Evolutionary conservation across 1,284 basidiomycete species (phyloP).

Genomic region (Naganishia sp.): DNA sequence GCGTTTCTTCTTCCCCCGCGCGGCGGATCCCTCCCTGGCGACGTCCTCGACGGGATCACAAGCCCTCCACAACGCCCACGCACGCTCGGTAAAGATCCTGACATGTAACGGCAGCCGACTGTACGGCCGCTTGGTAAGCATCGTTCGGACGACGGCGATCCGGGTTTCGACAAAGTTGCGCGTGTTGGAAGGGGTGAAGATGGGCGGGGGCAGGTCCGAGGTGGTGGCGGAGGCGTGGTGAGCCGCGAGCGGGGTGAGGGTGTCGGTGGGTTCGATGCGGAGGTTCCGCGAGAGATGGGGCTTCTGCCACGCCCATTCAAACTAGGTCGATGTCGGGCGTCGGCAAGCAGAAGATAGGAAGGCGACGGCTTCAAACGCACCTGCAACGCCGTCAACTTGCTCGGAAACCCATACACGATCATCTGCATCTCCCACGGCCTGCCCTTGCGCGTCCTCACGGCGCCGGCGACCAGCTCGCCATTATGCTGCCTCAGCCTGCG

Average conservation of each 20-base stretch:
- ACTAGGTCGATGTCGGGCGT: constrained; percentile 54
- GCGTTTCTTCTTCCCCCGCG: background rate
- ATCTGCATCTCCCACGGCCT: constrained; percentile 86
- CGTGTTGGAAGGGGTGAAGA: constrained; percentile 47
- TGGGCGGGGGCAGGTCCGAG: constrained; percentile 22
- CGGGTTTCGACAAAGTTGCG: constrained; percentile 47
- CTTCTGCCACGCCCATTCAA: constrained; percentile 93
- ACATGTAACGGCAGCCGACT: constrained; percentile 54
- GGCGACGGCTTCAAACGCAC: constrained; percentile 36
- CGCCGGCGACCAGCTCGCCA: constrained; percentile 73
- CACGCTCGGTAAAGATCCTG: constrained; percentile 67
- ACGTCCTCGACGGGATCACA: constrained; percentile 13
- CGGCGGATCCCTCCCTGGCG: too few relatives aligned
- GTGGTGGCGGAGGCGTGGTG: constrained; percentile 8
- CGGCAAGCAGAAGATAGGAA: background rate
- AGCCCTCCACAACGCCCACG: constrained; percentile 36
- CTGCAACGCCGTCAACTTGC: constrained; percentile 72
- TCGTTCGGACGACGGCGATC: constrained; percentile 45
- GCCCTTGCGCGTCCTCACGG: constrained; percentile 67
- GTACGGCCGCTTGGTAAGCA: constrained; percentile 46
- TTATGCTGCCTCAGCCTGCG: constrained; percentile 82
- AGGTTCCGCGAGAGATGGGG: constrained; percentile 58
- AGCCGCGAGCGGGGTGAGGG: constrained; percentile 8
- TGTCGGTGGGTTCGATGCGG: constrained; percentile 32
- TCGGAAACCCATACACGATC: constrained; percentile 83